phyloP scores from a whole-genome alignment of 2,329 filamentous ascomycete species.

The Exophiala aquamarina region DNA sequence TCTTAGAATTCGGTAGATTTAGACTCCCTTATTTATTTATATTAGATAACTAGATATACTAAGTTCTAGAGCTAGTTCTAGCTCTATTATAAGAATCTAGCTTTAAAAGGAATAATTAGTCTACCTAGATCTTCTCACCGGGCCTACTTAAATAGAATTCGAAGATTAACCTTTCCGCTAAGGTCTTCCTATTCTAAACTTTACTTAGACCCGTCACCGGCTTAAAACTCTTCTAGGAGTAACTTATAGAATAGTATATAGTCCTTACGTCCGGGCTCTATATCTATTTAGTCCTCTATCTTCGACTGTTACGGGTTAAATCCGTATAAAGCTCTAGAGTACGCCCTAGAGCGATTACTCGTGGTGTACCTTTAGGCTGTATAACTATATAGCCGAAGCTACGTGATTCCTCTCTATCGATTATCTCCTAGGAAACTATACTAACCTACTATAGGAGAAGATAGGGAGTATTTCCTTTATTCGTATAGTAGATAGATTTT shows the following conservation, averaged over 20 bases:
- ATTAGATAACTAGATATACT: not conserved
- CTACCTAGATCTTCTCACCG: not conserved
- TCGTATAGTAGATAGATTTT: too few species aligned
- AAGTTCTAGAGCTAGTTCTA: not conserved
- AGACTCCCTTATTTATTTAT: conserved; percentile 1
- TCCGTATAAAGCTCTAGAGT: too few species aligned
- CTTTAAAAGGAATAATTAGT: not conserved
- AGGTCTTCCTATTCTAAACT: conserved; percentile 7
- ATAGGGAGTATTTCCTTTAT: too few species aligned
- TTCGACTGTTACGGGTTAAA: too few species aligned
- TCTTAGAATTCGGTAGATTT: not conserved
- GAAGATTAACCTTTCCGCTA: conserved; percentile 1
- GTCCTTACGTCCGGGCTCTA: conserved; percentile 4
- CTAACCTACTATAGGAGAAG: too few species aligned
- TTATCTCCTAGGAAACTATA: too few species aligned
- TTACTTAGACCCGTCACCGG: conserved; percentile 6
- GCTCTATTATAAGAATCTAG: conserved; percentile 5
- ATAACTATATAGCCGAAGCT: too few species aligned
- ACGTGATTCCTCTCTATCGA: too few species aligned
- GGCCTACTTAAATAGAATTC: conserved; percentile 1
- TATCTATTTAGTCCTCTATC: conserved; percentile 5
- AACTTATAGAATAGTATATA: conserved; percentile 8
- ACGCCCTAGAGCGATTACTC: too few species aligned
- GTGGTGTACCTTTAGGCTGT: too few species aligned
- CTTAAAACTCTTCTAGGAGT: conserved; percentile 6